phyloP scores from a whole-genome alignment of 495 filamentous ascomycete species.

The Aspergillus baeticus region DNA sequence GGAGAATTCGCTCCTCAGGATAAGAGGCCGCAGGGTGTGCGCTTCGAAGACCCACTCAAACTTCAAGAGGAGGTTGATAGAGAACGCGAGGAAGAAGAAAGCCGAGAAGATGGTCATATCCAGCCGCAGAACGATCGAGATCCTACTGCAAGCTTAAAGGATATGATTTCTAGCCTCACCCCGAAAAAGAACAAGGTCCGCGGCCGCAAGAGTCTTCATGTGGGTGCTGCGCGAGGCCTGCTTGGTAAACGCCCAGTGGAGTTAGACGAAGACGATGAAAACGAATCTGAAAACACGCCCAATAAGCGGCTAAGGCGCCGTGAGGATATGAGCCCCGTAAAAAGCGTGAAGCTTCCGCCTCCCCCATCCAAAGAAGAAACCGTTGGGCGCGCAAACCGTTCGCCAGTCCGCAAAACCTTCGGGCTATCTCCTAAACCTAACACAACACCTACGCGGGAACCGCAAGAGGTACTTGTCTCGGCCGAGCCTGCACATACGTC shows the following conservation, averaged over 20 bases:
- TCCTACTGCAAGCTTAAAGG: slow-evolving; percentile 62
- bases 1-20: slow-evolving; percentile 58
- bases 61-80: slow-evolving; percentile 69
- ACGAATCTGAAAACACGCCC: slow-evolving; percentile 61
- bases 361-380: slow-evolving; percentile 66
- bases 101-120: slow-evolving; percentile 56
- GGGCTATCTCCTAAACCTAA: slow-evolving; percentile 34
- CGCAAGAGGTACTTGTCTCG: slow-evolving; percentile 12
- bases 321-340: slow-evolving; percentile 69
- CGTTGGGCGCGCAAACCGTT: slow-evolving; percentile 54
- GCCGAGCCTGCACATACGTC: slow-evolving; percentile 28
- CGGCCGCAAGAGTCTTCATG: slow-evolving; percentile 72
- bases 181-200: slow-evolving; percentile 70
- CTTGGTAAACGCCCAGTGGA: slow-evolving; percentile 74
- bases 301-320: slow-evolving; percentile 65
- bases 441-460: slow-evolving; percentile 36
- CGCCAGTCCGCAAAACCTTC: slow-evolving; percentile 37
- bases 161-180: slow-evolving; percentile 74
- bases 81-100: slow-evolving; percentile 63
- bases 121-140: slow-evolving; percentile 56
- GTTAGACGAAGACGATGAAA: slow-evolving; percentile 65
- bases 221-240: slow-evolving; percentile 71
- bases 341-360: slow-evolving; percentile 65
- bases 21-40: slow-evolving; percentile 44
- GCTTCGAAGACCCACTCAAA: slow-evolving; percentile 64